A percentile compares a stretch with the other conserved stretches of the same genome.
These are phyloP conservation scores for Wickerhamiella azyma DNA, from an alignment of 805 yeast species.

Conservation along the genomic window DNA sequence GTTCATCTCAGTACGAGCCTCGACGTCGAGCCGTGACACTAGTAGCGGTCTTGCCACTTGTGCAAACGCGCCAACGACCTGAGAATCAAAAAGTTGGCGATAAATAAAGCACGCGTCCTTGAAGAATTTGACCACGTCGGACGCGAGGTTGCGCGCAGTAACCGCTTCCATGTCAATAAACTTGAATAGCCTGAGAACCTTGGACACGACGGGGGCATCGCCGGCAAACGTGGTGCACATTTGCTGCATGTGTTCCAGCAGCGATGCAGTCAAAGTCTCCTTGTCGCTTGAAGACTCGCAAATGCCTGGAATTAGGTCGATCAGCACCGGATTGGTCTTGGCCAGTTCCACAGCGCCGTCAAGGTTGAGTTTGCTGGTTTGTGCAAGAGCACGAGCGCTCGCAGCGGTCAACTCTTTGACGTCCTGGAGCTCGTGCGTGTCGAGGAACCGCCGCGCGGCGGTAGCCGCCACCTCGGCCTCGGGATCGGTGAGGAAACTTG, in stretches of 20 bases:
- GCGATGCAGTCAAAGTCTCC: background rate
- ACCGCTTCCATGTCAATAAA: conserved; percentile 1
- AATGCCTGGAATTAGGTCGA: background rate
- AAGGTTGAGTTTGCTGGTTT: background rate
- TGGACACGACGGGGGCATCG: background rate
- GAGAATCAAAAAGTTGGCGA: background rate
- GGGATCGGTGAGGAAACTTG: background rate
- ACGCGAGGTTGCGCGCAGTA: background rate
- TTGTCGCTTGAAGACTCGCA: background rate
- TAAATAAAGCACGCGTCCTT: background rate
- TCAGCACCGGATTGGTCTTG: background rate
- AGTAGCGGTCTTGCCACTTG: background rate
- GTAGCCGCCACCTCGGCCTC: background rate
- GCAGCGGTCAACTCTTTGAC: background rate
- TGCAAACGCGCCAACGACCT: background rate
- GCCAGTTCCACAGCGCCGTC: background rate
- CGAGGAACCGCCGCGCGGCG: background rate
- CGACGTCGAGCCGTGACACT: background rate
- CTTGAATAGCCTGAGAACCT: background rate
- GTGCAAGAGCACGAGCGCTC: background rate
- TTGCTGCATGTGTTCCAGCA: background rate
- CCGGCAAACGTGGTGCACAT: background rate
- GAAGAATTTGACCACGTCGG: background rate
- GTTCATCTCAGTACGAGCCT: background rate
- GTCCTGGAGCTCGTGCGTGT: background rate